These are phyloP conservation scores for Scenedesmus sp. DNA, from an alignment of 163 green algal genomes.

Conservation along the genomic window DNA sequence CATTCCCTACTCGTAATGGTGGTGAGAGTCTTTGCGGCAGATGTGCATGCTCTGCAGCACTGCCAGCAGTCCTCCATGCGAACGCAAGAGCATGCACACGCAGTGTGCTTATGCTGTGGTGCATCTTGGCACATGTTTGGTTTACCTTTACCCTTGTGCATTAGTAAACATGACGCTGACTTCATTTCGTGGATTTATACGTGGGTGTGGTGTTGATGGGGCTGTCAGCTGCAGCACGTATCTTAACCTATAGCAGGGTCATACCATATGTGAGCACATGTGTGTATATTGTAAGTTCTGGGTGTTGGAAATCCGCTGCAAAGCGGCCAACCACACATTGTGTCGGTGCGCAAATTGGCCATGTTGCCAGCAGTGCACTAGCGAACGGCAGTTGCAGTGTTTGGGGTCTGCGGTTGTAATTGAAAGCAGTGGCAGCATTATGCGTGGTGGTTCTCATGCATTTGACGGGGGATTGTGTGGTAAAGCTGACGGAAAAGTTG, in stretches of 20 bases:
- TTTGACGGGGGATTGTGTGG: not conserved
- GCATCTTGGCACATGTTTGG: not conserved
- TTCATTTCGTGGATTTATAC: not conserved
- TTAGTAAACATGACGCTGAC: not conserved
- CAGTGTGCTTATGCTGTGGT: not conserved
- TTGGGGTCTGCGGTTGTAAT: not conserved
- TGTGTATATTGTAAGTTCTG: not conserved
- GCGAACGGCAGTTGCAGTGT: not conserved
- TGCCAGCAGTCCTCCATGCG: not conserved
- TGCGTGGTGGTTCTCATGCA: not conserved
- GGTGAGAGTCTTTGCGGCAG: not conserved
- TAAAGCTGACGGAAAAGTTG: not conserved
- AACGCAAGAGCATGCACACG: not conserved
- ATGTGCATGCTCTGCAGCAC: not conserved
- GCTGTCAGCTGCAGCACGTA: not conserved
- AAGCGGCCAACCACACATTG: slow-evolving; percentile 15
- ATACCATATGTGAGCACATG: not conserved
- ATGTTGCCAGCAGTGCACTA: not conserved
- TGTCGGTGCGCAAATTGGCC: not conserved
- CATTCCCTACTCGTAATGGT: not conserved
- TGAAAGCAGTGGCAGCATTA: not conserved
- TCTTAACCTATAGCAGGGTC: not conserved
- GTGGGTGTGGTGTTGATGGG: not conserved
- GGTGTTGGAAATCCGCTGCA: not conserved
- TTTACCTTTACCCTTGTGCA: not conserved